A percentile compares a stretch with the other conserved stretches of the same genome.
phyloP scores from a whole-genome alignment of 345 rosid genomes.

The Isatis tinctoria region DNA sequence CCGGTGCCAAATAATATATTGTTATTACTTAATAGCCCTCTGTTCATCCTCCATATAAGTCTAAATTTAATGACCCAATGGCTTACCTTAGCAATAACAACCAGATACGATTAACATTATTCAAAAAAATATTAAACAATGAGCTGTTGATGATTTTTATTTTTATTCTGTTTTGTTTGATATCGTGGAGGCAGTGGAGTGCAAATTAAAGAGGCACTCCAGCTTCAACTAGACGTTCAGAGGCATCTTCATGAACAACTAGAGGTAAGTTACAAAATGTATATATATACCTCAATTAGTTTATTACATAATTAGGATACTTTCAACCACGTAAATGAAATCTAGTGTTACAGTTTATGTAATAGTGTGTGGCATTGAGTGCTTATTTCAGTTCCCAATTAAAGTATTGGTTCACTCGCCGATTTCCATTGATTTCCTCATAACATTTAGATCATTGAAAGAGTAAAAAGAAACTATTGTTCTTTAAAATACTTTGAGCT shows the following conservation, averaged over 20 bases:
- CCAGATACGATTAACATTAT: not conserved
- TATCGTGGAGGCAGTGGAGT: constrained; percentile 46
- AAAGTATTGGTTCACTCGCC: not conserved
- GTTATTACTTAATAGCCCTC: not conserved
- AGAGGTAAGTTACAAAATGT: constrained; percentile 49
- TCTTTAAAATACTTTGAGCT: not conserved
- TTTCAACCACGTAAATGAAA: not conserved
- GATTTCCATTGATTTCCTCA: not conserved
- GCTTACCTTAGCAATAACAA: constrained; percentile 15
- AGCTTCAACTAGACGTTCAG: constrained; percentile 80
- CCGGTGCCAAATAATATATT: not conserved
- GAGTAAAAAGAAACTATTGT: not conserved
- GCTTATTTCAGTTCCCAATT: not conserved
- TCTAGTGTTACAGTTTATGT: not conserved
- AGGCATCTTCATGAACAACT: constrained; percentile 89
- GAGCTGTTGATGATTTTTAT: not conserved
- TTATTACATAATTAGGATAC: not conserved
- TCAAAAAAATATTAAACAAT: not conserved
- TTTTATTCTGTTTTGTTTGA: not conserved
- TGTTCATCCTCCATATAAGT: not conserved
- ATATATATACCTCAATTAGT: not conserved
- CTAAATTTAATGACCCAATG: constrained; percentile 14
- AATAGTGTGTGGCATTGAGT: not conserved
- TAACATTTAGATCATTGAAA: not conserved
- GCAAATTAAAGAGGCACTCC: constrained; percentile 75